Evolutionary conservation across 225 moss, liverwort and hornwort genomes (phyloP).

Genomic region (Ulota crispa): DNA sequence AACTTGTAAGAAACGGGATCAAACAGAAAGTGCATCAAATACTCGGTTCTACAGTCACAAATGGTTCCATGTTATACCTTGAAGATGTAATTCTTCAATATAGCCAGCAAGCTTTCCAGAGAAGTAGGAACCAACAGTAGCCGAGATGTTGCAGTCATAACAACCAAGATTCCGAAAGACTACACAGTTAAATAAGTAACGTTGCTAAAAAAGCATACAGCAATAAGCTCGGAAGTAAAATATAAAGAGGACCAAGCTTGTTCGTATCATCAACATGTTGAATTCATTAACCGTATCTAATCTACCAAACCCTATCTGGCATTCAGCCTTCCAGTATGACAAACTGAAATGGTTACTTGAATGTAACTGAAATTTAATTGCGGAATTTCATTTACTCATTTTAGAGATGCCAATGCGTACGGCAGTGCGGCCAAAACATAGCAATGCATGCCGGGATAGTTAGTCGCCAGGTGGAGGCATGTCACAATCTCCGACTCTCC

Average conservation of each 20-base stretch:
- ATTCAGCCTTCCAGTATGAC: background rate
- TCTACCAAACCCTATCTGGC: background rate
- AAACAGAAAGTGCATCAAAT: too few relatives aligned
- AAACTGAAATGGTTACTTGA: background rate
- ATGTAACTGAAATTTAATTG: background rate
- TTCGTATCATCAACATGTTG: background rate
- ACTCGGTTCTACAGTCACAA: too few relatives aligned
- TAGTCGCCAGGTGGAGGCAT: background rate
- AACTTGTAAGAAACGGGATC: too few relatives aligned
- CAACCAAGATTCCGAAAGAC: conserved; percentile 3
- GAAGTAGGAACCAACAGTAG: conserved; percentile 89
- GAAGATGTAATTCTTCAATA: too few relatives aligned
- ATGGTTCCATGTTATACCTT: too few relatives aligned
- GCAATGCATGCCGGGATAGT: background rate
- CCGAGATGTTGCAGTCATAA: conserved; percentile 69
- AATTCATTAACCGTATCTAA: background rate
- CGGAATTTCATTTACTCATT: too few relatives aligned
- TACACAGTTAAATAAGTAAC: background rate
- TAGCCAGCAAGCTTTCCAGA: conserved; percentile 94
- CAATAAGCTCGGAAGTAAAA: background rate
- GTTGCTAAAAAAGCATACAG: background rate
- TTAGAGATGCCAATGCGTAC: too few relatives aligned
- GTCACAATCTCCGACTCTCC: background rate
- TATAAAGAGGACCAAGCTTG: background rate
- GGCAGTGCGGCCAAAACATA: background rate